Evolutionary conservation across 352 stramenopile genomes (phyloP), one percentile per base, ranked within the genome.

Genomic region (Globisporangium yorkense): DNA sequence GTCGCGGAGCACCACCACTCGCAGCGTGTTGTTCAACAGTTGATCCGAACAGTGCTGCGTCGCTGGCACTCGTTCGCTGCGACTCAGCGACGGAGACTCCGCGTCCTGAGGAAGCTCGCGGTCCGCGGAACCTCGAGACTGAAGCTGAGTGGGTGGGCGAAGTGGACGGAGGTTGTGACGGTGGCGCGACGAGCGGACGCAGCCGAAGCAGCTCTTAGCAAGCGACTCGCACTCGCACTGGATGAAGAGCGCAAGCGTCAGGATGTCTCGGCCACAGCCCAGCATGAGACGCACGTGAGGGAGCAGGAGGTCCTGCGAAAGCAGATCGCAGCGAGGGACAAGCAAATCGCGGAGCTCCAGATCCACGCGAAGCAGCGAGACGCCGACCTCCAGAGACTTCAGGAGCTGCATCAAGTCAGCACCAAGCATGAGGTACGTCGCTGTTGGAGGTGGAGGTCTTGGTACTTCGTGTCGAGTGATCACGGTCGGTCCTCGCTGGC

Each of bases 271-370:
- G 54, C 56, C 20, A 46, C 35, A 2, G 24, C 29, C 3, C 8
- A 70, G 8, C 35, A 44, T 2, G 47, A 68, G 49, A 51, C 39
- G 15, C 47, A 71, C 10, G 59, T 51, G 10, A 27, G 59, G 13
- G 54, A 77, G 54, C 44, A 77, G 2, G 61, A 65, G 18, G 57
- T 58, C 3, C 50, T 81, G 21, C 60, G 63, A 27, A 5, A 45
- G 5, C 44, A 61, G 12, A 47, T 74, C 10, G 37, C 71, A 40
- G 24, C 62, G 5, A 74, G 68, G 56, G 60, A 76, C 31, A 47
- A 54, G 15, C 48, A 70, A 20, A 9, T 83, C 5, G 15, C 43
- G 21, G 18, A 20, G 12, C n/a, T 49, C 4, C 54, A 62, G 33
- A 10, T 4, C 16, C 49, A 27, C 27, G 31, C 51, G 10, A 35